A percentile compares a stretch with the other conserved stretches of the same genome.
These are phyloP conservation scores for Lathyrus aphaca DNA, from an alignment of 306 rosid genomes.

Conservation along the genomic window DNA sequence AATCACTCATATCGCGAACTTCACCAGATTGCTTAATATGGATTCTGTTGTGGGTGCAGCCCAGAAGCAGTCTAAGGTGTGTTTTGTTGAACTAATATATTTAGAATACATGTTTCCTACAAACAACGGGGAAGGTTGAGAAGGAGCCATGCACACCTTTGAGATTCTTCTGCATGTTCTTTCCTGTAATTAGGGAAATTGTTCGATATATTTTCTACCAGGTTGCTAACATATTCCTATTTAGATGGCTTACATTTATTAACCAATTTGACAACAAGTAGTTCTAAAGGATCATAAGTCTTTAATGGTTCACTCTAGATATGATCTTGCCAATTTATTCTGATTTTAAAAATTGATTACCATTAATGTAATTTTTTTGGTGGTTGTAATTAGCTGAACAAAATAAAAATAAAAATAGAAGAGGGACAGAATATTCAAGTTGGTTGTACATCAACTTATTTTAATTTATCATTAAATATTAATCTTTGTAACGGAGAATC, in stretches of 20 bases:
- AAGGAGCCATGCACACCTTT: neutral
- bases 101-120: neutral
- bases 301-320: neutral
- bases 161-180: neutral
- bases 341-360: neutral
- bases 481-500: constrained; percentile 2
- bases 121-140: too few relatives aligned
- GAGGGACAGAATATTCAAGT: neutral
- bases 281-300: neutral
- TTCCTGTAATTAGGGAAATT: neutral
- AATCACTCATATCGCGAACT: neutral
- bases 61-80: neutral
- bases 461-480: constrained; percentile 16
- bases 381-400: constrained; percentile 6
- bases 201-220: neutral
- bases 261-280: neutral
- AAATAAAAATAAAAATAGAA: neutral
- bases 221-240: neutral
- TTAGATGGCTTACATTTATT: neutral
- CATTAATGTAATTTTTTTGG: neutral
- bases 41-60: neutral
- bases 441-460: constrained; percentile 15
- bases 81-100: neutral
- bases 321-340: neutral
- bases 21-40: neutral